phyloP scores from a whole-genome alignment of 805 yeast genomes.

The Yarrowia hollandica region DNA sequence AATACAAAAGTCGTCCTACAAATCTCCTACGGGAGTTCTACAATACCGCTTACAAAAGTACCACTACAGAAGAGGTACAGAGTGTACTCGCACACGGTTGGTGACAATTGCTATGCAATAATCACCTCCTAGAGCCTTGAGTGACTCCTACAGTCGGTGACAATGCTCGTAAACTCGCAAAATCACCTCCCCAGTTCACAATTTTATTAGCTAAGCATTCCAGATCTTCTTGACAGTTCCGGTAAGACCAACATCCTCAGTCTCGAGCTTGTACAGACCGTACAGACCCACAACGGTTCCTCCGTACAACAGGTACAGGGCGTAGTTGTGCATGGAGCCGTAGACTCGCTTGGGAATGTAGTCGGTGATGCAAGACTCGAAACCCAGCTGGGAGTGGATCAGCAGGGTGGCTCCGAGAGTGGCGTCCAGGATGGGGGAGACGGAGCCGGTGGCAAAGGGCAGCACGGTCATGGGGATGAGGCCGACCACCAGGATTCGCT shows the following conservation, averaged over 20 bases:
- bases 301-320: conserved; percentile 63
- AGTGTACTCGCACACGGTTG: no score
- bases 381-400: conserved; percentile 81
- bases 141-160: no score
- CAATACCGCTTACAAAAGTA: no score
- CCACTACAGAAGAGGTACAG: no score
- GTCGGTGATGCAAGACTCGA: conserved; percentile 88
- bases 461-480: conserved; percentile 74
- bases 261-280: conserved; percentile 76
- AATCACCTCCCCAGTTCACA: no score
- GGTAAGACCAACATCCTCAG: conserved; percentile 75
- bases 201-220: conserved; percentile 46
- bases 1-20: no score
- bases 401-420: conserved; percentile 63
- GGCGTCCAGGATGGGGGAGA: conserved; percentile 71
- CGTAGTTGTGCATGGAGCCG: conserved; percentile 70
- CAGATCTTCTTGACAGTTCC: conserved; percentile 65
- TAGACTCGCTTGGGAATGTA: conserved; percentile 86
- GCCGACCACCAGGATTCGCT: conserved; percentile 65
- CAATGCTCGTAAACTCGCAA: no score
- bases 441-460: conserved; percentile 75
- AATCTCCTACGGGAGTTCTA: no score
- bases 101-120: not conserved
- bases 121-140: not conserved
- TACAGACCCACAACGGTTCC: conserved; percentile 72